Base-by-base conservation (phyloP, 805 yeast genomes). In the Brettanomyces naardenensis region DNA sequence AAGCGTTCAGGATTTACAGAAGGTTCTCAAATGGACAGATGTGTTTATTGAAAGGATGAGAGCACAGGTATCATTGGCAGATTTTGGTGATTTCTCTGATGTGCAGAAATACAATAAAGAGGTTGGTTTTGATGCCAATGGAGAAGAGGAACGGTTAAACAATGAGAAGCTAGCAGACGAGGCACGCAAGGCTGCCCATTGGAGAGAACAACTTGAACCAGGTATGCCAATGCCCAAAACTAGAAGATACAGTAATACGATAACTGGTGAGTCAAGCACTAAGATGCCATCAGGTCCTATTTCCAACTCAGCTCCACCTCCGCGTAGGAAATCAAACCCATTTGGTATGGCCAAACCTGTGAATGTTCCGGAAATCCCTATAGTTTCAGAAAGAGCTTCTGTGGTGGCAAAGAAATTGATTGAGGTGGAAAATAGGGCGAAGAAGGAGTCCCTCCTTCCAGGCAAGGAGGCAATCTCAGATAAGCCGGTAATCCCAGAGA, bases 331-430 rank as follows among this genome's bases (percentile, higher is more conserved):
- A 50, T 44, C 68, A 0, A 80, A 77, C 49, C 88, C 90, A 3
- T 83, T 84, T 61, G 94, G 94, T 1, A 63, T 69, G 3, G 92
- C 92, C 2, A 80, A 75, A 55, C 92, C 94, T 3, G 86, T 82
- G 6, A 20, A 35, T 28, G 28, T 38, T 7, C 44, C 44, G 5
- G 46, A 40, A 5, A 30, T 42, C 3, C 47, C 45, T 2, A 9
- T 47, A n/a, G 26, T 40, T 14, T 38, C 46, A 15, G 51, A 47
- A 22, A 46, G 36, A 19, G 34, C 48, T 3, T 10, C 31, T 6
- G 40, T 29, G 28, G 27, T 42, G 18, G 42, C 47, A 1, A 36
- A 40, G 20, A 22, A 6, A 6, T 28, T 28, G 14, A 32, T 19
- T 31, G 18, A 21, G 28, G 21, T 21, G 20, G 33, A 15, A 9